Conservation (phyloP, 148 eudicot species). For the Camellia granthamiana region DNA sequence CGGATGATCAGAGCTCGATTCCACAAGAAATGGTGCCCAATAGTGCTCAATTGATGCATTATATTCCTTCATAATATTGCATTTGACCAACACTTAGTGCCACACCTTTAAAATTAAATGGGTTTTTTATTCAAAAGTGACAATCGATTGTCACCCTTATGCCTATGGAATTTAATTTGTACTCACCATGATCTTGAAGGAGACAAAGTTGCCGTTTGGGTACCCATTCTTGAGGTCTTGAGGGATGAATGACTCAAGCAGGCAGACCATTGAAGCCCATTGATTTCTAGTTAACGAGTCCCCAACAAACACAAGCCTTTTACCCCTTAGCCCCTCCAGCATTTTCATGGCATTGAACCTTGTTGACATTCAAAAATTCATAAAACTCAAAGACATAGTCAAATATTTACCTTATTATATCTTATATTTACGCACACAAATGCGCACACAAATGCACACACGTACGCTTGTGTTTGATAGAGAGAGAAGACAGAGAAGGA, state of each 20-base stretch:
- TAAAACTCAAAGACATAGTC: not conserved
- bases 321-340: constrained; percentile 23
- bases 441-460: no score
- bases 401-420: no score
- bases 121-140: no score
- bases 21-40: constrained; percentile 78
- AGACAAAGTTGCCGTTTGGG: not conserved
- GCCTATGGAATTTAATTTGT: not conserved
- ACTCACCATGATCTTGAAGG: constrained; percentile 3
- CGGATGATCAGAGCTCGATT: constrained; percentile 74
- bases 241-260: not conserved
- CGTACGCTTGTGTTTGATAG: not conserved
- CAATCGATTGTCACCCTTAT: not conserved
- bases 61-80: constrained; percentile 39
- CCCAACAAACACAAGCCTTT: constrained; percentile 24
- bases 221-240: not conserved
- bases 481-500: not conserved
- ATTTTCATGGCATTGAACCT: constrained; percentile 27
- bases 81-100: no score
- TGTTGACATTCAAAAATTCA: not conserved
- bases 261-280: constrained; percentile 30
- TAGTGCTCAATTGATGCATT: constrained; percentile 70
- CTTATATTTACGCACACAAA: no score
- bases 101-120: no score
- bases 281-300: constrained; percentile 29